These are phyloP conservation scores for Parathielavia appendiculata DNA, from an alignment of 495 filamentous ascomycete species.

Conservation along the genomic window DNA sequence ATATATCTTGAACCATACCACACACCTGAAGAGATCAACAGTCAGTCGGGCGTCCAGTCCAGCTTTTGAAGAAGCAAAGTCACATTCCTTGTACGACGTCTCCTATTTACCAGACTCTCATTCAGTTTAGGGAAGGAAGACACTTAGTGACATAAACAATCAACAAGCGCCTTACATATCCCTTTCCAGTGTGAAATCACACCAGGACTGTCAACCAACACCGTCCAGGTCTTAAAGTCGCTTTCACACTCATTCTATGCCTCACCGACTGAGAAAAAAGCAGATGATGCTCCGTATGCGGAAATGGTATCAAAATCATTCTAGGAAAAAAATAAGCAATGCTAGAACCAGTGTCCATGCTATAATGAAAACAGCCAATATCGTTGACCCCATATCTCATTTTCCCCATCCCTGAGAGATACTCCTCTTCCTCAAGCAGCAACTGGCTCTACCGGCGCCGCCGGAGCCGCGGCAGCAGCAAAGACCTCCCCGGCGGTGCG, in stretches of 20 bases:
- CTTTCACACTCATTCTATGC: not conserved
- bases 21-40: too few species aligned
- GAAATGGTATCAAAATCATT: slow-evolving; percentile 18
- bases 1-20: too few species aligned
- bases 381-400: slow-evolving; percentile 1
- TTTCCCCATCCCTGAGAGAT: not conserved
- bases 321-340: not conserved
- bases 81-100: too few species aligned
- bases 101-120: too few species aligned
- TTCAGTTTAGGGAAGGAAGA: too few species aligned
- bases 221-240: not conserved
- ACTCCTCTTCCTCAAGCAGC: not conserved
- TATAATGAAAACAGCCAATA: not conserved
- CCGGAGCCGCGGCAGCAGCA: slow-evolving; percentile 21
- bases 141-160: too few species aligned
- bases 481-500: slow-evolving; percentile 66
- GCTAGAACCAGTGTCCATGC: not conserved
- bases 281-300: slow-evolving; percentile 9
- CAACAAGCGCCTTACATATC: too few species aligned
- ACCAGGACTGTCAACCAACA: not conserved
- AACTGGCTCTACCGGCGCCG: not conserved
- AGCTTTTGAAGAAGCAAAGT: too few species aligned
- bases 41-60: too few species aligned
- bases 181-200: too few species aligned
- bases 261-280: not conserved